Percentiles rank a stretch among this genome's conserved stretches.
These are phyloP conservation scores for Cyberlindnera mrakii DNA, from an alignment of 805 yeast species.

Conservation along the genomic window DNA sequence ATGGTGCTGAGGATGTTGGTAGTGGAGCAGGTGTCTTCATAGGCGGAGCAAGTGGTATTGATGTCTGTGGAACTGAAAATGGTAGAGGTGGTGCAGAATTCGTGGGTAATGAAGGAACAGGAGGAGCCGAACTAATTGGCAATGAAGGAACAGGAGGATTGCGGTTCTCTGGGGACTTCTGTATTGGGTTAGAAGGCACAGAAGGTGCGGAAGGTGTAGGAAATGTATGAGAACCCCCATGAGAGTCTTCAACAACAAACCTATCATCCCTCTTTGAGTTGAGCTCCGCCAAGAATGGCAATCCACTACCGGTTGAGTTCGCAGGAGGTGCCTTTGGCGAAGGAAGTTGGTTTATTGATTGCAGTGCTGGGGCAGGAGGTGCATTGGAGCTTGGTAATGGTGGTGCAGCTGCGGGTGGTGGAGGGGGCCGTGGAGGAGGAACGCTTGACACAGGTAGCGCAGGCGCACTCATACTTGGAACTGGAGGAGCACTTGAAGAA, in stretches of 20 bases:
- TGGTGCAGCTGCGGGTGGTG: conserved; percentile 14
- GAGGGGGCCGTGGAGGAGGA: conserved; percentile 16
- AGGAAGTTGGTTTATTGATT: conserved; percentile 2
- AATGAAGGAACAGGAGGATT: conserved; percentile 12
- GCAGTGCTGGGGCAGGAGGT: conserved; percentile 9
- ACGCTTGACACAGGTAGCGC: conserved; percentile 23
- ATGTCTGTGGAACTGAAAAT: conserved; percentile 20
- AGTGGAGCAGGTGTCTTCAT: conserved; percentile 15
- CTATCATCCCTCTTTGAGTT: conserved; percentile 41
- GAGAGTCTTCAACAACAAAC: conserved; percentile 32
- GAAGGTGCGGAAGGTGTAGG: conserved; percentile 23
- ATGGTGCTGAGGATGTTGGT: conserved; percentile 15
- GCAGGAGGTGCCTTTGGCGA: conserved; percentile 13
- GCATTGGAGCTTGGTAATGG: conserved; percentile 10
- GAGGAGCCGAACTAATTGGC: conserved; percentile 5
- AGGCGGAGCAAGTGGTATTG: conserved; percentile 12
- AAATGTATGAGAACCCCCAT: conserved; percentile 13
- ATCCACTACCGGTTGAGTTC: conserved; percentile 25
- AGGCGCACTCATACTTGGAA: conserved; percentile 37
- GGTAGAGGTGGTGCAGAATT: conserved; percentile 5
- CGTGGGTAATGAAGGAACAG: conserved; percentile 12
- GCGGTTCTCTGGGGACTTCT: conserved; percentile 19
- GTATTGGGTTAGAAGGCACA: conserved; percentile 10
- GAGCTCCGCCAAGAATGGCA: conserved; percentile 44
- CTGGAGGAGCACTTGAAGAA: conserved; percentile 16